Evolutionary conservation across 192 early-diverging fungal species (phyloP).

Genomic region (Obelidium mucronatum): DNA sequence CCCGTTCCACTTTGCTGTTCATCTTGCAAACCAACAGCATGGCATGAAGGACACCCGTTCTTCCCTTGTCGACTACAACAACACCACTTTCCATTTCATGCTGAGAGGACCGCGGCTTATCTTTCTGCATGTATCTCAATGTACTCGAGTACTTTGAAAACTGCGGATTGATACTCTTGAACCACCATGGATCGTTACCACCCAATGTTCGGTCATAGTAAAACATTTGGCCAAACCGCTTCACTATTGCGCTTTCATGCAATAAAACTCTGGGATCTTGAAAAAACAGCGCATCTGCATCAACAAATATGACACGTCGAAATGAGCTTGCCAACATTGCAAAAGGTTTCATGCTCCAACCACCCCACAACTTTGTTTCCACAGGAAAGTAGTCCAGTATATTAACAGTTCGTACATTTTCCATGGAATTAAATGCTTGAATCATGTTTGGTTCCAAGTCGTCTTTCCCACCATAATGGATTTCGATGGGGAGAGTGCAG

Average conservation of each 20-base stretch:
- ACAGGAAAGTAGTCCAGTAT: conserved; percentile 41
- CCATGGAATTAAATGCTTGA: conserved; percentile 8
- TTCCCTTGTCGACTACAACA: conserved; percentile 67
- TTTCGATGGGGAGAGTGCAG: conserved; percentile 60
- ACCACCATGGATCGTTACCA: conserved; percentile 55
- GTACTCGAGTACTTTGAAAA: conserved; percentile 47
- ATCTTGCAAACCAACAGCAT: conserved; percentile 62
- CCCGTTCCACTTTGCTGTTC: conserved; percentile 46
- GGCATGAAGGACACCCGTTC: conserved; percentile 51
- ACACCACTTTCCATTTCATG: conserved; percentile 76
- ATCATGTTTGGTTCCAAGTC: conserved; percentile 10
- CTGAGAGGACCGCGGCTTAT: conserved; percentile 51
- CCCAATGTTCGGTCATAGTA: conserved; percentile 60
- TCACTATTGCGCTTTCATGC: conserved; percentile 37
- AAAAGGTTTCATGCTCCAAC: conserved; percentile 63
- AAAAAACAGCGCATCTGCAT: conserved; percentile 74
- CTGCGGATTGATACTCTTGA: conserved; percentile 60
- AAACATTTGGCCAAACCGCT: conserved; percentile 63
- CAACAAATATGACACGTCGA: conserved; percentile 69
- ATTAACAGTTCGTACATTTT: conserved; percentile 39
- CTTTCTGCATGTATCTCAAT: conserved; percentile 51
- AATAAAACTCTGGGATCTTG: conserved; percentile 64
- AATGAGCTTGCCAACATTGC: conserved; percentile 68
- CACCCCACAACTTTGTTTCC: conserved; percentile 20
- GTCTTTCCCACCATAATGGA: conserved; percentile 56